Base-by-base conservation (phyloP, 345 rosid species). In the Draba incana region DNA sequence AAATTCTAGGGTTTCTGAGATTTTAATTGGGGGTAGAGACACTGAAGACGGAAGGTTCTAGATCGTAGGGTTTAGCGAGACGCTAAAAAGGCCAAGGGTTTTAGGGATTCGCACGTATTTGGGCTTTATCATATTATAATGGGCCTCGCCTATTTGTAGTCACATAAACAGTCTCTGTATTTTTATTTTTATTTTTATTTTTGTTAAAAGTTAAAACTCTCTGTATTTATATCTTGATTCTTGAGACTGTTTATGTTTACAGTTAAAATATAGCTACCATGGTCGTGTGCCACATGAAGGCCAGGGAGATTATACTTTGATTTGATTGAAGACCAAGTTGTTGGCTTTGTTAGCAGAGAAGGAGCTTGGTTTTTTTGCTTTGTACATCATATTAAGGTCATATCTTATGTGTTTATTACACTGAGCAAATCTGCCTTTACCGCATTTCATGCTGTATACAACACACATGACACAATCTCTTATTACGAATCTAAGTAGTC, bases 21-120 rank as follows among this genome's bases (percentile, higher is more conserved):
- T 16, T 56, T 66, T 31, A 58, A 42, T 59, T 20, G 51, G 55
- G 50, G 55, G 63, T 1, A 50, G 23, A 51, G 49, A 44, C 16
- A 20, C 4, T 47, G 38, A 33, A 25, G 63, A 67, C 62, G 63
- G 68, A 67, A 67, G 46, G 20, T 53, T 74, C 68, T 67, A 28
- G 78, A 60, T 73, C 48, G 67, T 58, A 66, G 77, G 77, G 67
- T 73, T 73, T 45, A 60, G 49, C 12, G 47, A 0, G 24, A 33
- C 31, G 4, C 13, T 20, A 52, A 25, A 37, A 57, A 14, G 72
- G 50, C 72, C 15, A 27, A 33, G 73, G 78, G 39, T 1, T 74
- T 74, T 60, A 44, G 51, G 4, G 5, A 7, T 38, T 72, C 28
- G 4, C 56, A 12, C 3, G 0, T 33, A 11, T 42, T 44, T 66